Evolutionary conservation across 2,329 filamentous ascomycete genomes (phyloP).

Genomic region (Colletotrichum zoysiae): DNA sequence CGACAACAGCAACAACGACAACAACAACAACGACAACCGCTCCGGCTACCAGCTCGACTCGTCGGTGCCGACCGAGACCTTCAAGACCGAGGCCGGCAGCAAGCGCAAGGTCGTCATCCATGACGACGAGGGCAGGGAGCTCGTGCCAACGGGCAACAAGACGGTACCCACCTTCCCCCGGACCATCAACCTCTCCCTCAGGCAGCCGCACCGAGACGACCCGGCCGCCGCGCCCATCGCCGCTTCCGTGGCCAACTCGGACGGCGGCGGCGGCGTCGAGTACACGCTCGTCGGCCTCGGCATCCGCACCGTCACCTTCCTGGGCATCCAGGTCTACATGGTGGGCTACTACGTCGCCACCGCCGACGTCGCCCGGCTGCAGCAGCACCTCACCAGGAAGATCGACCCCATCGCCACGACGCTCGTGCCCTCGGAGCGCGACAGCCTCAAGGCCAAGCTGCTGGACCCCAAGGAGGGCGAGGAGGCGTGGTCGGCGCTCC

Average conservation of each 20-base stretch:
- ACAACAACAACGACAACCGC: neutral
- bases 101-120: conserved; percentile 72
- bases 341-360: conserved; percentile 93
- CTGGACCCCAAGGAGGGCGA: conserved; percentile 78
- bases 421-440: conserved; percentile 85
- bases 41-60: conserved; percentile 55
- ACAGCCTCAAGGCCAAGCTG: conserved; percentile 75
- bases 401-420: conserved; percentile 85
- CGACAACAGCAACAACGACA: neutral
- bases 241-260: conserved; percentile 54
- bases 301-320: conserved; percentile 88
- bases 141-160: conserved; percentile 84
- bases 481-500: conserved; percentile 78
- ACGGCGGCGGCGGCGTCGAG: conserved; percentile 69
- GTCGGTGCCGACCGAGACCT: conserved; percentile 59
- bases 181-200: conserved; percentile 72
- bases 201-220: conserved; percentile 43
- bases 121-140: conserved; percentile 76
- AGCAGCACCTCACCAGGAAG: conserved; percentile 80
- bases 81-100: conserved; percentile 62
- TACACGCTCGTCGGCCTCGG: conserved; percentile 92
- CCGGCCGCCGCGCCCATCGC: conserved; percentile 52
- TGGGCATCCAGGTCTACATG: conserved; percentile 93
- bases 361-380: conserved; percentile 83
- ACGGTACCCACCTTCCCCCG: conserved; percentile 85